phyloP scores from a whole-genome alignment of 768 basidiomycete genomes.

The Termitomyces sp. region DNA sequence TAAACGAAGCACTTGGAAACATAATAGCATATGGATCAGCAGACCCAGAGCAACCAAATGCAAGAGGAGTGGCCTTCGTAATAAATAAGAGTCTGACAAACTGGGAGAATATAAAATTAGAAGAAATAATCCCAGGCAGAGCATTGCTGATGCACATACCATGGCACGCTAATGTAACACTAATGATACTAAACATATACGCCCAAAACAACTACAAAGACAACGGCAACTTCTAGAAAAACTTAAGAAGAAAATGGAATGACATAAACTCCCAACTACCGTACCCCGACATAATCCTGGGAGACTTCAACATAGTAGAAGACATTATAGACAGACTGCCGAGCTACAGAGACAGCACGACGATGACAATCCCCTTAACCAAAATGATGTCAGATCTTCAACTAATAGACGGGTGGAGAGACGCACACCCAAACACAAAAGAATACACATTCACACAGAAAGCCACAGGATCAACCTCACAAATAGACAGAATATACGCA shows the following conservation, averaged over 20 bases:
- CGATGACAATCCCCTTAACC: fast-evolving
- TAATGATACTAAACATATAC: neutral
- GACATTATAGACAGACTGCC: neutral
- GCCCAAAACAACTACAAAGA: neutral
- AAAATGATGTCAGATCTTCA: neutral
- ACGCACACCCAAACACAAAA: too few species aligned
- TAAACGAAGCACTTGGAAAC: neutral
- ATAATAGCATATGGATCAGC: too few species aligned
- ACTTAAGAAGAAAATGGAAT: neutral
- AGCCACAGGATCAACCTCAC: too few species aligned
- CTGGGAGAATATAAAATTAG: neutral
- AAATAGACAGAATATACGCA: too few species aligned
- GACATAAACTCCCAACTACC: neutral
- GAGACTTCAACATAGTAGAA: too few species aligned
- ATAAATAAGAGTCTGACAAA: neutral
- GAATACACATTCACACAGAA: too few species aligned
- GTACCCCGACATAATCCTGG: too few species aligned
- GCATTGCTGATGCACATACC: too few species aligned
- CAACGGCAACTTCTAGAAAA: neutral
- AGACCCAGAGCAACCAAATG: too few species aligned
- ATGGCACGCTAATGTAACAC: neutral
- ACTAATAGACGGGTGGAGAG: too few species aligned
- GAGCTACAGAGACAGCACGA: too few species aligned
- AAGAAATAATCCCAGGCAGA: too few species aligned
- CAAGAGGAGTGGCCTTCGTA: neutral